phyloP scores from a whole-genome alignment of 164 flowering plant genomes.

The Sedum album region DNA sequence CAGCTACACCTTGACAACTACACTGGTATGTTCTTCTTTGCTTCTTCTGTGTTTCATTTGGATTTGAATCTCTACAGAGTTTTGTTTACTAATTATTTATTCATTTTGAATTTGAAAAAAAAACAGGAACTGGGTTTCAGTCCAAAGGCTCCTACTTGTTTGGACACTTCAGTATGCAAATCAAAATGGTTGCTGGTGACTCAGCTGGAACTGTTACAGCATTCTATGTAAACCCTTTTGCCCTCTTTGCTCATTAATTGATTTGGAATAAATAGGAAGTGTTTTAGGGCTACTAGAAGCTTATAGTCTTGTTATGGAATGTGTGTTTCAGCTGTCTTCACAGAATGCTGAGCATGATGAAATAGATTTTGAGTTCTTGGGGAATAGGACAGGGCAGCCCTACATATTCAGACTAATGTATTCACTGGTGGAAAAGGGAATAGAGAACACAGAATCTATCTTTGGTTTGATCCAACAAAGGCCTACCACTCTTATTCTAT shows the following conservation, averaged over 20 bases:
- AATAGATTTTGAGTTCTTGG: slow-evolving; percentile 17
- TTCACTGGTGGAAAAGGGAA: slow-evolving; percentile 20
- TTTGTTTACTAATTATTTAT: too few species aligned
- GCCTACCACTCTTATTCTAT: slow-evolving; percentile 19
- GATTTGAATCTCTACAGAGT: not conserved
- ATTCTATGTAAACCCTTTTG: slow-evolving; percentile 11
- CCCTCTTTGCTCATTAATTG: not conserved
- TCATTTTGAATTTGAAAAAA: too few species aligned
- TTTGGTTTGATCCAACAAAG: slow-evolving; percentile 20
- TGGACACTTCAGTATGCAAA: slow-evolving; percentile 16
- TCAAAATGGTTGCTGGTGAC: slow-evolving; percentile 14
- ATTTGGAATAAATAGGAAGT: too few species aligned
- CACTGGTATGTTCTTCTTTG: slow-evolving; percentile 11
- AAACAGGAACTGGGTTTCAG: slow-evolving; percentile 15
- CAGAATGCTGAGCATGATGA: slow-evolving; percentile 16
- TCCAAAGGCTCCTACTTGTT: slow-evolving; percentile 16
- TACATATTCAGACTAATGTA: slow-evolving; percentile 21
- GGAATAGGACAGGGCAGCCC: slow-evolving; percentile 19
- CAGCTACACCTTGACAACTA: slow-evolving; percentile 21
- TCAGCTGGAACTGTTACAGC: slow-evolving; percentile 18
- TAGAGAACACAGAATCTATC: slow-evolving; percentile 18
- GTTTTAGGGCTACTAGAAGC: not conserved
- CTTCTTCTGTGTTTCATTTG: not conserved
- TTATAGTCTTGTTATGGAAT: not conserved
- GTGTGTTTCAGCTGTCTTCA: slow-evolving; percentile 13